Conservation (phyloP, 176 grass and related monocot genomes). For the Chloris gayana region DNA sequence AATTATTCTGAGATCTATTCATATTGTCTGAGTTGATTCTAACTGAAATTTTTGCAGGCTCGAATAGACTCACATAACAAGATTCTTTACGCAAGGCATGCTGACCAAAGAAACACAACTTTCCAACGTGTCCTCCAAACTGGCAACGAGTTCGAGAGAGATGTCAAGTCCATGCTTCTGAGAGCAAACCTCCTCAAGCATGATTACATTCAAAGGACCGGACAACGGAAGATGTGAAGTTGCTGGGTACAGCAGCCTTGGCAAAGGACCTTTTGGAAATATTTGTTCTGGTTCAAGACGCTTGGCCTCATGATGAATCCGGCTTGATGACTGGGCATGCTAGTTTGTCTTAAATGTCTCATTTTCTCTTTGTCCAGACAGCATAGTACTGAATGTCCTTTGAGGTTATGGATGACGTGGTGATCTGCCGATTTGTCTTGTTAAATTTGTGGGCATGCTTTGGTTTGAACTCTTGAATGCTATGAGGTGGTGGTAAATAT, state of each 20-base stretch:
- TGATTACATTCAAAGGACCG: slow-evolving; percentile 55
- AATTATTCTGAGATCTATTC: background rate
- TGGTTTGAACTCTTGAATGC: background rate
- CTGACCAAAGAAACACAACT: slow-evolving; percentile 81
- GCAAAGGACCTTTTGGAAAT: slow-evolving; percentile 27
- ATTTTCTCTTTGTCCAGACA: background rate
- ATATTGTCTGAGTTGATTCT: slow-evolving; percentile 10
- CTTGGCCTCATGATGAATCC: background rate
- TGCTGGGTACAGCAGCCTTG: background rate
- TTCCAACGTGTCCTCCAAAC: slow-evolving; percentile 89
- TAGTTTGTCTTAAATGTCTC: slow-evolving; percentile 7
- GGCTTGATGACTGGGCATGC: background rate
- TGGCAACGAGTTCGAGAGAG: slow-evolving; percentile 82
- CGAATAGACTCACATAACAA: slow-evolving; percentile 99
- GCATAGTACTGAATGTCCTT: background rate
- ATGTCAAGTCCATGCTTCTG: slow-evolving; percentile 80
- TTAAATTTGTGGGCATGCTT: background rate
- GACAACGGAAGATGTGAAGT: slow-evolving; percentile 48
- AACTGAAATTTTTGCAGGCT: slow-evolving; percentile 58
- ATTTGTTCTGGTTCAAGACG: slow-evolving; percentile 22
- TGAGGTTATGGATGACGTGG: slow-evolving; percentile 8
- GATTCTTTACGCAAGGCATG: slow-evolving; percentile 85
- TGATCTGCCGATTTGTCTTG: slow-evolving; percentile 26
- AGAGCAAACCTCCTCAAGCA: slow-evolving; percentile 94
- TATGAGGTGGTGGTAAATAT: background rate